Percentiles rank a stretch among this genome's conserved stretches.
Conservation (phyloP, 345 rosid genomes). For the Camelina laxa region DNA sequence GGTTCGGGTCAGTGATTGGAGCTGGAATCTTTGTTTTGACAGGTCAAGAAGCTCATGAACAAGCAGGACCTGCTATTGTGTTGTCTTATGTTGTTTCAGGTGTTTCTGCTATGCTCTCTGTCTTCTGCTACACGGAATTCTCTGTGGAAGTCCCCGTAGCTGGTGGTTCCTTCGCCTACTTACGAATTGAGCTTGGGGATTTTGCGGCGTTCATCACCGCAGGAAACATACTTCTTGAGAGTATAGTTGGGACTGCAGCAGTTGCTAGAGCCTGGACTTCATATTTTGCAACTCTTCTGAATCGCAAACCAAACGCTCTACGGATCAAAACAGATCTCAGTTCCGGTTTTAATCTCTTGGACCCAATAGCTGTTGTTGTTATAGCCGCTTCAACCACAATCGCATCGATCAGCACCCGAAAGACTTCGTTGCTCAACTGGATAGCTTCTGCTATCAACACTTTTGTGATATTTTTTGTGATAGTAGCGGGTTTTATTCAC, state of each 20-base stretch:
- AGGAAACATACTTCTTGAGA: constrained; percentile 82
- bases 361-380: constrained; percentile 58
- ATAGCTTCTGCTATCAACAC: constrained; percentile 57
- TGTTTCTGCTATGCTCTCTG: constrained; percentile 48
- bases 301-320: constrained; percentile 57
- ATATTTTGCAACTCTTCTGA: constrained; percentile 77
- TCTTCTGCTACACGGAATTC: constrained; percentile 65
- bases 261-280: constrained; percentile 88
- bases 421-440: constrained; percentile 66
- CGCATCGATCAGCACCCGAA: constrained; percentile 59
- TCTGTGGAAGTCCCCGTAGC: constrained; percentile 60
- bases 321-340: constrained; percentile 51
- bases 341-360: constrained; percentile 51
- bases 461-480: constrained; percentile 53
- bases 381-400: constrained; percentile 48
- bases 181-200: constrained; percentile 86
- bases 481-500: constrained; percentile 55
- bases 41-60: constrained; percentile 58
- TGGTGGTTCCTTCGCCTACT: constrained; percentile 65
- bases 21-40: constrained; percentile 73
- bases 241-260: constrained; percentile 72
- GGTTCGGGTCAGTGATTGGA: constrained; percentile 64
- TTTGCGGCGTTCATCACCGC: constrained; percentile 78
- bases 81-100: constrained; percentile 61
- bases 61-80: constrained; percentile 61